phyloP scores from a whole-genome alignment of 164 flowering plant genomes.

The grape (Vitis vinifera) region ASM3070453v1 NC_081821.1:10838501-10839000 shows the following conservation, averaged over 20 bases:
- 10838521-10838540: too few relatives aligned
- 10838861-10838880: too few relatives aligned
- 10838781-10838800: conserved; percentile 92
- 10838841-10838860: background rate
- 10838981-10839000: too few relatives aligned
- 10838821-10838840: conserved; percentile 11
- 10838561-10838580: too few relatives aligned
- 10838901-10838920: too few relatives aligned
- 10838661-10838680: background rate
- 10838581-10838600: too few relatives aligned
- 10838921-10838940: too few relatives aligned
- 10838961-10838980: too few relatives aligned
- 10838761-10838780: conserved; percentile 95
- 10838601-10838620: background rate
- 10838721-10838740: conserved; percentile 72
- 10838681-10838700: background rate
- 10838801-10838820: conserved; percentile 94
- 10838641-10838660: background rate
- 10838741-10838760: conserved; percentile 99
- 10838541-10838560: too few relatives aligned
- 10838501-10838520: too few relatives aligned
- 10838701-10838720: background rate
- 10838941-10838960: too few relatives aligned
- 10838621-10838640: background rate
- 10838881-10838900: too few relatives aligned